Conservation (phyloP, 2,329 filamentous ascomycete species). For the Cladosporium sphaerospermum region DNA sequence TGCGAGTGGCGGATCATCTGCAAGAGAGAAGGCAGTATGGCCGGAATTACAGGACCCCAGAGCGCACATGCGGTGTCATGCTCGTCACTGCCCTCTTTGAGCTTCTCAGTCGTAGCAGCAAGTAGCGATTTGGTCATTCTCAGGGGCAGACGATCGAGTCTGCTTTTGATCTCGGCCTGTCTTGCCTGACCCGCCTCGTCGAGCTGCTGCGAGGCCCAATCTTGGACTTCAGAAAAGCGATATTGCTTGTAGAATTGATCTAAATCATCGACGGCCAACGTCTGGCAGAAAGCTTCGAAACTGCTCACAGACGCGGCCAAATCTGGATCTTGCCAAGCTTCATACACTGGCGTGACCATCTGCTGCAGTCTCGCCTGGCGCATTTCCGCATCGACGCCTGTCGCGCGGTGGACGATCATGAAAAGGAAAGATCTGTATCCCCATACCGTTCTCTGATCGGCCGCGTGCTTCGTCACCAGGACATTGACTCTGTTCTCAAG, state of each 20-base stretch:
- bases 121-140: slow-evolving; percentile 85
- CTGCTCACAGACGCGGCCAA: slow-evolving; percentile 65
- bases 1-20: slow-evolving; percentile 85
- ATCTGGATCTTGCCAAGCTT: slow-evolving; percentile 68
- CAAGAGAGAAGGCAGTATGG: slow-evolving; percentile 78
- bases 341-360: slow-evolving; percentile 77
- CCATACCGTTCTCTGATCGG: slow-evolving; percentile 77
- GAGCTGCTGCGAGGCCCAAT: slow-evolving; percentile 75
- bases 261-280: slow-evolving; percentile 73
- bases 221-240: slow-evolving; percentile 66
- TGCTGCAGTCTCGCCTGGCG: slow-evolving; percentile 66
- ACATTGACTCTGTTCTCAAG: slow-evolving; percentile 78
- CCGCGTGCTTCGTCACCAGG: slow-evolving; percentile 63
- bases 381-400: slow-evolving; percentile 61
- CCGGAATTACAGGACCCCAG: slow-evolving; percentile 79
- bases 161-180: slow-evolving; percentile 71
- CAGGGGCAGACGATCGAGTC: slow-evolving; percentile 69
- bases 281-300: slow-evolving; percentile 71
- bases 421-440: slow-evolving; percentile 88
- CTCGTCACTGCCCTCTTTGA: slow-evolving; percentile 65
- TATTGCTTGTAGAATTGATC: slow-evolving; percentile 70
- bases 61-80: slow-evolving; percentile 71
- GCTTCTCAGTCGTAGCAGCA: slow-evolving; percentile 84
- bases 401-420: slow-evolving; percentile 83
- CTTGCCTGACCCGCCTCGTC: slow-evolving; percentile 73